phyloP scores from a whole-genome alignment of 345 rosid genomes.

The Conringia planisiliqua region DNA sequence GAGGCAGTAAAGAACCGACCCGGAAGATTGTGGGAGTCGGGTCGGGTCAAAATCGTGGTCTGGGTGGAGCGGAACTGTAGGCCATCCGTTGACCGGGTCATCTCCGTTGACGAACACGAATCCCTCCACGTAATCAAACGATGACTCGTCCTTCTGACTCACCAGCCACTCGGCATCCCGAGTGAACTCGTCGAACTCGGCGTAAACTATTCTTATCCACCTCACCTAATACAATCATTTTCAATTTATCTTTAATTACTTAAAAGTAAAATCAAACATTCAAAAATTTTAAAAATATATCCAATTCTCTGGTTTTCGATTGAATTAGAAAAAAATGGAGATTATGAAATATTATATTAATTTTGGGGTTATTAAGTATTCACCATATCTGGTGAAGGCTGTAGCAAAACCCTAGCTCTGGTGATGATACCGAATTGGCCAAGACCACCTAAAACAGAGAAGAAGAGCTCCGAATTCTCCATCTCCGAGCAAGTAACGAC shows the following conservation, averaged over 20 bases:
- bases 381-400: slow-evolving; percentile 84
- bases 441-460: slow-evolving; percentile 75
- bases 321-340: neutral
- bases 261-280: neutral
- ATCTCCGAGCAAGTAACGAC: slow-evolving; percentile 51
- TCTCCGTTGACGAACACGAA: slow-evolving; percentile 79
- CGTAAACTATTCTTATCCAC: slow-evolving; percentile 84
- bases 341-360: neutral
- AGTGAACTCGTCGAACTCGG: slow-evolving; percentile 64
- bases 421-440: slow-evolving; percentile 95
- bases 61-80: slow-evolving; percentile 54
- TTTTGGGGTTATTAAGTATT: neutral
- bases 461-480: slow-evolving; percentile 63
- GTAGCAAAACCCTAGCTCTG: slow-evolving; percentile 66
- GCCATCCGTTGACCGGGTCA: slow-evolving; percentile 85
- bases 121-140: slow-evolving; percentile 89
- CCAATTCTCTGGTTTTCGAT: neutral
- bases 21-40: slow-evolving; percentile 46
- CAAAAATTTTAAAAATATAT: no score
- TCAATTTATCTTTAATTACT: neutral
- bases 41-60: slow-evolving; percentile 46
- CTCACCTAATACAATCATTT: slow-evolving; percentile 59
- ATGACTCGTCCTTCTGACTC: slow-evolving; percentile 45
- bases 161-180: slow-evolving; percentile 82
- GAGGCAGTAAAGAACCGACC: slow-evolving; percentile 79